Conservation (phyloP, 495 filamentous ascomycete species). For the Poronia punctata region DNA sequence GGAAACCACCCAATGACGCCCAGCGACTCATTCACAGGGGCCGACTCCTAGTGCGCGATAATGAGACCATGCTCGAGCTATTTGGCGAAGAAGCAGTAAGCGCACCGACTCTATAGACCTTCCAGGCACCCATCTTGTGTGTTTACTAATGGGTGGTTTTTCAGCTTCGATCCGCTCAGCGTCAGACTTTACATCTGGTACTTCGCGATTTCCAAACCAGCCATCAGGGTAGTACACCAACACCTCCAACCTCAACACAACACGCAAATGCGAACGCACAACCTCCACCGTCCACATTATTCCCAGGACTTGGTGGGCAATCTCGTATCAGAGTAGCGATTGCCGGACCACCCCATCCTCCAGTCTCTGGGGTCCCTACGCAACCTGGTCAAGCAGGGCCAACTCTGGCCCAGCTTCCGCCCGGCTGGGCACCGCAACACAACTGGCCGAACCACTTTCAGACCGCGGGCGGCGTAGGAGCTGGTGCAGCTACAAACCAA, state of each 20-base stretch:
- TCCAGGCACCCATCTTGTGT: too few relatives aligned
- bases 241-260: slow-evolving; percentile 9
- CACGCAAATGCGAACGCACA: slow-evolving; percentile 6
- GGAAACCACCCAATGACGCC: slow-evolving; percentile 44
- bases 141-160: too few relatives aligned
- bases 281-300: slow-evolving; percentile 8
- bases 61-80: slow-evolving; percentile 48
- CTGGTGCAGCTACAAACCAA: slow-evolving; percentile 13
- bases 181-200: slow-evolving; percentile 58
- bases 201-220: slow-evolving; percentile 35
- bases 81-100: slow-evolving; percentile 52
- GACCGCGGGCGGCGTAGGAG: slow-evolving; percentile 3
- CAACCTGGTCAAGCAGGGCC: slow-evolving; percentile 8
- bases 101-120: too few relatives aligned
- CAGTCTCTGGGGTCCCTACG: slow-evolving; percentile 16
- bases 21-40: slow-evolving; percentile 66
- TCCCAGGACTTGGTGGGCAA: slow-evolving; percentile 10
- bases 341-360: slow-evolving; percentile 9
- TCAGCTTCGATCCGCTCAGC: slow-evolving; percentile 40
- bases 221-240: slow-evolving; percentile 21
- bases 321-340: slow-evolving; percentile 9
- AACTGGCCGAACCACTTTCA: slow-evolving; percentile 18
- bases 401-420: slow-evolving; percentile 11
- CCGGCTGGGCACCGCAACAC: slow-evolving; percentile 11
- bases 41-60: slow-evolving; percentile 47